These are phyloP conservation scores for Miamiensis avidus DNA, from an alignment of 169 alveolate genomes.

Conservation along the genomic window DNA sequence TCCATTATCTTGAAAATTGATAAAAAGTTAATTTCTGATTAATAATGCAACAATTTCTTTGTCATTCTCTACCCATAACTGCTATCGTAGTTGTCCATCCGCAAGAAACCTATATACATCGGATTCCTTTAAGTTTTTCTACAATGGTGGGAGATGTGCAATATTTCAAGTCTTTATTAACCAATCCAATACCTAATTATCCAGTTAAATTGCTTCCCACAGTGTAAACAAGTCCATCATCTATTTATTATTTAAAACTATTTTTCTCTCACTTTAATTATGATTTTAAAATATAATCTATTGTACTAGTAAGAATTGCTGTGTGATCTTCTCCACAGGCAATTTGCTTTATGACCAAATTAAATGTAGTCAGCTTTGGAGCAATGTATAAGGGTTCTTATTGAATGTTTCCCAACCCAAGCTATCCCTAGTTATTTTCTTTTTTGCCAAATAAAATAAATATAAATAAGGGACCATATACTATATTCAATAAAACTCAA, in stretches of 20 bases:
- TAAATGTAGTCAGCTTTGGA: slow-evolving; percentile 44
- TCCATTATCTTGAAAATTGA: slow-evolving; percentile 43
- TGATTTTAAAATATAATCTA: background rate
- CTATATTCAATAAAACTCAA: background rate
- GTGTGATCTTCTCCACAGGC: slow-evolving; percentile 56
- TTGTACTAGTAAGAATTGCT: slow-evolving; percentile 19
- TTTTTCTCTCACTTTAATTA: background rate
- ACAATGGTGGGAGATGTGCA: slow-evolving; percentile 50
- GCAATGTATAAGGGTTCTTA: slow-evolving; percentile 24
- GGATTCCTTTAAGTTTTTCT: slow-evolving; percentile 24
- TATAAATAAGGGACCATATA: background rate
- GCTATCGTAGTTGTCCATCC: slow-evolving; percentile 38
- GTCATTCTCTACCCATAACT: slow-evolving; percentile 20
- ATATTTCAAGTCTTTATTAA: slow-evolving; percentile 17
- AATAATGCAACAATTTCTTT: too few species aligned
- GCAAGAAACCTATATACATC: slow-evolving; percentile 34
- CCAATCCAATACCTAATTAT: slow-evolving; percentile 48
- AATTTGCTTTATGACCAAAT: slow-evolving; percentile 30
- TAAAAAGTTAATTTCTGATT: too few species aligned
- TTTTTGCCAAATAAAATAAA: background rate
- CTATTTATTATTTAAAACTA: background rate
- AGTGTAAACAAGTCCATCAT: slow-evolving; percentile 37
- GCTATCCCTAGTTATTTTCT: slow-evolving; percentile 36
- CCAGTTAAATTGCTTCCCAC: slow-evolving; percentile 59
- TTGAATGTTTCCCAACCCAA: slow-evolving; percentile 53